Conservation (phyloP, 2,329 filamentous ascomycete species). For the Fusarium guadeloupense region DNA sequence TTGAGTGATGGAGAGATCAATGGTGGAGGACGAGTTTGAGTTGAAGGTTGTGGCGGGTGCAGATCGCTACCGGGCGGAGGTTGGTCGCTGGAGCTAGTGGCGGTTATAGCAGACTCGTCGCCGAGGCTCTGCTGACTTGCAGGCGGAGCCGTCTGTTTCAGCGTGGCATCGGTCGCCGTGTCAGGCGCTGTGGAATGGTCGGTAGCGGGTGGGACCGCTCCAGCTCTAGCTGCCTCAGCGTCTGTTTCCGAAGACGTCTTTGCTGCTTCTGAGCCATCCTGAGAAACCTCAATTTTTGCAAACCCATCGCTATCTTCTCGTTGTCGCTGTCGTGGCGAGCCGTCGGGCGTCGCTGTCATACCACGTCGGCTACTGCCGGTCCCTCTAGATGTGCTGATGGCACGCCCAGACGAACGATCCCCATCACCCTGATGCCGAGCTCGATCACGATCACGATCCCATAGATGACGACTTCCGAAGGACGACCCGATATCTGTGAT, state of each 20-base stretch:
- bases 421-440: conserved; percentile 27
- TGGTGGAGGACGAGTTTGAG: conserved; percentile 28
- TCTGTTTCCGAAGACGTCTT: conserved; percentile 27
- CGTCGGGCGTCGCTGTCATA: conserved; percentile 28
- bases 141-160: conserved; percentile 38
- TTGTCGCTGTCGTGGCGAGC: conserved; percentile 20
- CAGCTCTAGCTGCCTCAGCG: too few relatives aligned
- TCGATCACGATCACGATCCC: conserved; percentile 39
- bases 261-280: conserved; percentile 21
- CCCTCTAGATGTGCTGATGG: conserved; percentile 36
- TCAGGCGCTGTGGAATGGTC: conserved; percentile 23
- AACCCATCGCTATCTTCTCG: conserved; percentile 20
- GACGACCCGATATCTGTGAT: conserved; percentile 32
- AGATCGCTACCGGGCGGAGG: conserved; percentile 36
- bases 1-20: conserved; percentile 34
- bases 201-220: conserved; percentile 35
- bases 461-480: conserved; percentile 38
- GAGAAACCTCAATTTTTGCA: conserved; percentile 13
- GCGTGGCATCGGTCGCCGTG: conserved; percentile 21
- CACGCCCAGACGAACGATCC: conserved; percentile 28
- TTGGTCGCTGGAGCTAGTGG: conserved; percentile 39
- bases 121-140: conserved; percentile 35
- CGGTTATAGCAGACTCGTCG: conserved; percentile 34
- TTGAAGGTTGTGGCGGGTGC: conserved; percentile 37
- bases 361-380: conserved; percentile 34